Conservation (phyloP, 805 yeast species). For the Monosporozyma unispora region DNA sequence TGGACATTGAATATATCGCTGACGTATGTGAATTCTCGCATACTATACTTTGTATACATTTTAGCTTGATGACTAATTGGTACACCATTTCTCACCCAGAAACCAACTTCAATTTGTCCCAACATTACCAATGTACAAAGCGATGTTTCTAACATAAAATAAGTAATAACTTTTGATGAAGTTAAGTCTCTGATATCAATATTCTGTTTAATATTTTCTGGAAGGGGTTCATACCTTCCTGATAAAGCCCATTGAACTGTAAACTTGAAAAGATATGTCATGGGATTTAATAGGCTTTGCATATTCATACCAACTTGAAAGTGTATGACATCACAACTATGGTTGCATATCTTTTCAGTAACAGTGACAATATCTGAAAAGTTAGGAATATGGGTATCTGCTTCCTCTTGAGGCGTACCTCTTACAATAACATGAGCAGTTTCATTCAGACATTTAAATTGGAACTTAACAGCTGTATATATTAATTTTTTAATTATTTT, state of each 20-base stretch:
- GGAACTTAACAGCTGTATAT: constrained; percentile 12
- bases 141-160: constrained; percentile 50
- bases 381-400: neutral
- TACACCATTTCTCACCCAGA: constrained; percentile 92
- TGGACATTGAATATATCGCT: constrained; percentile 74
- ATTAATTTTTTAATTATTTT: constrained; percentile 13
- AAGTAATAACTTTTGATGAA: constrained; percentile 5
- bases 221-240: constrained; percentile 23
- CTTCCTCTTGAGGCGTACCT: neutral
- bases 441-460: constrained; percentile 6
- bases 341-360: constrained; percentile 21
- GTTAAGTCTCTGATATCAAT: constrained; percentile 6
- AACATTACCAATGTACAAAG: constrained; percentile 65
- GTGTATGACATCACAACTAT: constrained; percentile 14
- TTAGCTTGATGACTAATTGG: constrained; percentile 71
- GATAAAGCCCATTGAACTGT: constrained; percentile 28
- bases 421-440: neutral
- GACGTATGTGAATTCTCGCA: constrained; percentile 74
- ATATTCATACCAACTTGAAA: constrained; percentile 27
- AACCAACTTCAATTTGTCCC: constrained; percentile 79
- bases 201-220: constrained; percentile 10
- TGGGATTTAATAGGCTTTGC: constrained; percentile 28
- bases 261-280: constrained; percentile 26
- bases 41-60: constrained; percentile 66
- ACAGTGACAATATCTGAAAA: neutral